These are phyloP conservation scores for Penicillium dipodomyicola DNA, from an alignment of 495 filamentous ascomycete species.

Conservation along the genomic window DNA sequence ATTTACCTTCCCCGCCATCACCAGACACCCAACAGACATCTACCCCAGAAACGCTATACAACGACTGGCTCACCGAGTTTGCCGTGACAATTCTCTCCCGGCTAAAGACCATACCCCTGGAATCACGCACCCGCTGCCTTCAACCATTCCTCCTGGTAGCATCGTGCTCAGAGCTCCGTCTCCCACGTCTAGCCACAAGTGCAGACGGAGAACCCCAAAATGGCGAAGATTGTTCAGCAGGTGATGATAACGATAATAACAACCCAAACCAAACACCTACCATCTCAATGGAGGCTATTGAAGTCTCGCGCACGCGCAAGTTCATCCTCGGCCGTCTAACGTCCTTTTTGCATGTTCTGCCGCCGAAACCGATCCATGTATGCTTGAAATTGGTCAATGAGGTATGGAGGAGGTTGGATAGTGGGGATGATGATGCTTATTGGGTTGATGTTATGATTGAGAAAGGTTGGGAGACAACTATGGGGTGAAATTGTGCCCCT, in stretches of 20 bases:
- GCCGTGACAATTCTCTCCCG: constrained; percentile 52
- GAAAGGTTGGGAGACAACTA: constrained; percentile 57
- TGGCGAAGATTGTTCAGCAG: background rate
- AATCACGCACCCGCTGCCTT: constrained; percentile 54
- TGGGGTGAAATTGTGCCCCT: constrained; percentile 40
- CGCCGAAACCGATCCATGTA: constrained; percentile 52
- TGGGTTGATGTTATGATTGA: constrained; percentile 61
- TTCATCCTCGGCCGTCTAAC: constrained; percentile 50
- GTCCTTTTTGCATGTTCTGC: constrained; percentile 47
- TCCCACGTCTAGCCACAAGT: constrained; percentile 23
- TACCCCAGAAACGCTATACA: constrained; percentile 24
- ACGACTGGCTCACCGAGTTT: constrained; percentile 53
- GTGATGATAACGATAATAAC: constrained; percentile 6
- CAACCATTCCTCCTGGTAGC: constrained; percentile 55
- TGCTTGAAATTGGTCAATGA: constrained; percentile 49
- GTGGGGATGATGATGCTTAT: constrained; percentile 36
- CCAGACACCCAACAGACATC: background rate
- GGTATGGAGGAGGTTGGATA: constrained; percentile 52
- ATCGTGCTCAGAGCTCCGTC: constrained; percentile 49
- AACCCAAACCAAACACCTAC: constrained; percentile 22
- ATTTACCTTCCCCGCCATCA: background rate
- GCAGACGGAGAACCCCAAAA: background rate
- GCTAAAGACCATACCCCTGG: constrained; percentile 50
- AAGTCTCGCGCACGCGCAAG: constrained; percentile 44
- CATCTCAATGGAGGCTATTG: constrained; percentile 47